Evolutionary conservation across 2,329 filamentous ascomycete genomes (phyloP).

Genomic region (Annulohypoxylon truncatum): DNA sequence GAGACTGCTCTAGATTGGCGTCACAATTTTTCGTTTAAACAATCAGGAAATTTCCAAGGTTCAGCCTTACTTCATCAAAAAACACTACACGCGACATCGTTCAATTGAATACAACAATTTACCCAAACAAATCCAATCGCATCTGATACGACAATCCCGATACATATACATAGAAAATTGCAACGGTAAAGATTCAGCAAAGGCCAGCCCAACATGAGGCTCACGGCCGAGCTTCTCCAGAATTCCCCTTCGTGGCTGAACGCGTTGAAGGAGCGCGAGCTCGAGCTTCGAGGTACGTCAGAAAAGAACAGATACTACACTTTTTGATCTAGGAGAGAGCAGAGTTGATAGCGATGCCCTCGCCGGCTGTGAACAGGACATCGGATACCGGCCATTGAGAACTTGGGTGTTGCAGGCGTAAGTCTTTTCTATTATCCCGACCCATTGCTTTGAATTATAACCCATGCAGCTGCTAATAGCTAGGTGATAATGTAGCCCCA

Average conservation of each 20-base stretch:
- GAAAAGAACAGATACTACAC: constrained; percentile 93
- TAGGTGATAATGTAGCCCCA: constrained; percentile 71
- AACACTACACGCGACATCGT: constrained; percentile 26
- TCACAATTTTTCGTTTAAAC: constrained; percentile 25
- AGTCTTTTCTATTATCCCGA: constrained; percentile 52
- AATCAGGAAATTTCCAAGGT: neutral
- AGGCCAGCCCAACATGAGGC: constrained; percentile 74
- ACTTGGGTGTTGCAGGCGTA: constrained; percentile 93
- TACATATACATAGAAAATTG: neutral
- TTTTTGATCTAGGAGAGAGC: constrained; percentile 67
- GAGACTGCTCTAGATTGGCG: constrained; percentile 9
- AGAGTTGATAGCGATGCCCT: constrained; percentile 83
- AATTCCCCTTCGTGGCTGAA: constrained; percentile 98
- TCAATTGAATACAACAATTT: constrained; percentile 7
- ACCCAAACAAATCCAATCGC: neutral
- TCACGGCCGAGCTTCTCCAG: constrained; percentile 94
- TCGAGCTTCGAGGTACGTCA: constrained; percentile 98
- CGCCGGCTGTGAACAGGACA: constrained; percentile 79
- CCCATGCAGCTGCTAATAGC: neutral
- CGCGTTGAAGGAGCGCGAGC: constrained; percentile 97
- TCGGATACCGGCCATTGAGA: constrained; percentile 97
- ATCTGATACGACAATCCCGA: neutral
- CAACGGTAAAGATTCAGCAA: constrained; percentile 32
- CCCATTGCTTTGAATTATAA: constrained; percentile 5
- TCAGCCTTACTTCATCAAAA: constrained; percentile 19